phyloP scores from a whole-genome alignment of 352 stramenopile species.

The Phytophthora podocarpi region DNA sequence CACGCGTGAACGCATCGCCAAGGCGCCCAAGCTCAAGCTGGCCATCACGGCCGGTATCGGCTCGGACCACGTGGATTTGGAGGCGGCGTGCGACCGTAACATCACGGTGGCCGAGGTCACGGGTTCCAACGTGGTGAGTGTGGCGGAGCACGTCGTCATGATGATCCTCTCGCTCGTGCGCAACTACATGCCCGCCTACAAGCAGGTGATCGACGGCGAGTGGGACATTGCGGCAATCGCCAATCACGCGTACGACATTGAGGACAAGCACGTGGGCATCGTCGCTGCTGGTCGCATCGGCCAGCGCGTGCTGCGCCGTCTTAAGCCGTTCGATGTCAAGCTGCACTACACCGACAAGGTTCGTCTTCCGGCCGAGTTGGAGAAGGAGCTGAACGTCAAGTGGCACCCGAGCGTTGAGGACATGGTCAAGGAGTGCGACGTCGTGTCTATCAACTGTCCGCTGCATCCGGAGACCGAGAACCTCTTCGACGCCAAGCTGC shows the following conservation, averaged over 20 bases:
- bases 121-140: constrained; percentile 48
- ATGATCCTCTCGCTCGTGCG: constrained; percentile 43
- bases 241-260: constrained; percentile 45
- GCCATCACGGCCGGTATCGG: constrained; percentile 50
- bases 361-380: constrained; percentile 37
- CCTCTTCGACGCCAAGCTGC: constrained; percentile 66
- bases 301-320: constrained; percentile 37
- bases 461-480: constrained; percentile 66
- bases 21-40: constrained; percentile 48
- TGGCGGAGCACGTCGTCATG: constrained; percentile 59
- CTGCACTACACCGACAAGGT: constrained; percentile 57
- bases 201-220: constrained; percentile 40
- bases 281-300: constrained; percentile 49
- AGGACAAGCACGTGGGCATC: constrained; percentile 46
- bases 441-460: constrained; percentile 79
- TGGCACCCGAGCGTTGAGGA: constrained; percentile 42
- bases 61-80: constrained; percentile 53
- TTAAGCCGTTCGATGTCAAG: constrained; percentile 54
- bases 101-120: constrained; percentile 54
- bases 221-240: constrained; percentile 51
- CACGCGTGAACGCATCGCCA: constrained; percentile 44
- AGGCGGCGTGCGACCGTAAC: constrained; percentile 42
- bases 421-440: constrained; percentile 64
- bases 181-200: constrained; percentile 57
- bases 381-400: constrained; percentile 51